A percentile compares a stretch with the other conserved stretches of the same genome.
Conservation (phyloP, 164 flowering plant genomes). For the Aristolochia fimbriata region DNA sequence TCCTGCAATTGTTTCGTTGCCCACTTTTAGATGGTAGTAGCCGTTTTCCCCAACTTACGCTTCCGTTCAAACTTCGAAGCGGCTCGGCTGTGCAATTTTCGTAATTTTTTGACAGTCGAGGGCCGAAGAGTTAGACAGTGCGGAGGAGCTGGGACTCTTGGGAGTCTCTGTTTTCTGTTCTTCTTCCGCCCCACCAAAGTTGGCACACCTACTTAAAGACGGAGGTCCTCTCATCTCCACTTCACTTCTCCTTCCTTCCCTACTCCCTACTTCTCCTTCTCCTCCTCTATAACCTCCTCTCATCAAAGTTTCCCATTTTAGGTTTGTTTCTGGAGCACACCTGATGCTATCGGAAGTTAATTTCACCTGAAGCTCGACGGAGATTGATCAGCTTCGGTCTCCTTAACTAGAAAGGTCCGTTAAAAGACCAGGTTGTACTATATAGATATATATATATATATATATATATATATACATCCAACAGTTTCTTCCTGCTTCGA, state of each 20-base stretch:
- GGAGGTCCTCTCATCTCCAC: constrained; percentile 3
- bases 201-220: constrained; percentile 24
- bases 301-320: constrained; percentile 6
- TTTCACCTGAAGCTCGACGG: no score
- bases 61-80: constrained; percentile 22
- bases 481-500: no score
- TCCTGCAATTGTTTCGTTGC: constrained; percentile 32
- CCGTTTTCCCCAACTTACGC: constrained; percentile 16
- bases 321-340: background rate
- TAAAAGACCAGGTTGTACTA: no score
- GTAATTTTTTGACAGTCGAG: constrained; percentile 20
- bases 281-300: constrained; percentile 5
- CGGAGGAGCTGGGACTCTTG: no score
- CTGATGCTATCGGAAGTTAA: no score
- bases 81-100: constrained; percentile 29
- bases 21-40: constrained; percentile 18
- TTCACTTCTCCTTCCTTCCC: constrained; percentile 4
- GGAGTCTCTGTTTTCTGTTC: background rate
- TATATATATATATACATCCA: no score
- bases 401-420: no score
- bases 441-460: no score
- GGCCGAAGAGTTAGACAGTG: no score
- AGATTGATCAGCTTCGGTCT: no score
- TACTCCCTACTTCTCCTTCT: constrained; percentile 2
- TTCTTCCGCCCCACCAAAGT: background rate